Evolutionary conservation across 2,329 filamentous ascomycete species (phyloP), one percentile per base, ranked within the genome.

Genomic region (Ilyonectria destructans): DNA sequence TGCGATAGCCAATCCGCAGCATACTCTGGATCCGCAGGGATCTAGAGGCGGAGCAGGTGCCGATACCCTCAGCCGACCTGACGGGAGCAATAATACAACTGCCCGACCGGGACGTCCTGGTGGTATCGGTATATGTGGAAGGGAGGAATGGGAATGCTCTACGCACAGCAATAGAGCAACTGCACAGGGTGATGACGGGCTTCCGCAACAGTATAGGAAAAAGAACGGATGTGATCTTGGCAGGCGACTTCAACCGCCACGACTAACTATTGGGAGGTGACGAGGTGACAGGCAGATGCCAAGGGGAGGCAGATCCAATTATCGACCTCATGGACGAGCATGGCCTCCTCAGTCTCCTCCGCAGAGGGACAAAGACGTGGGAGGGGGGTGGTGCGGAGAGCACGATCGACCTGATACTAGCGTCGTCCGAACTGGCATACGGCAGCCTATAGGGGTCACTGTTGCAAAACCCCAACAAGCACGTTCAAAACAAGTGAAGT

Each of bases 281-380:
- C 12, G 60, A 68, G 12, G 56, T 71, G 17, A 65, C 37, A 77
- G 77, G 62, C 21, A 23, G 21, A 23, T 3, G 21, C 21, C 71
- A 83, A 67, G 80, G 80, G 19, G 77, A 82, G 73, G 80, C 74
- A 26, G 74, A 82, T 55, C 69, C 58, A 57, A 80, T 82, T 49
- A 77, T 82, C 57, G 69, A 82, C 62, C 69, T 82, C 6, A 82
- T 82, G 69, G 77, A 67, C 68, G 72, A 81, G 43, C 74, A 74
- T 66, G 60, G 56, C 48, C 75, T 83, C 3, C 62, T 74, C 21
- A 23, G 21, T 23, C 21, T 23, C 21, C 21, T 23, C 21, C 21
- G 21, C 21, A 23, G 21, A 23, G 78, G 78, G 2, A 81, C 74
- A 31, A 82, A 81, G 68, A 82, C 72, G 69, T 81, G 69, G 79